Evolutionary conservation across 768 basidiomycete genomes (phyloP), one percentile per base, ranked within the genome.

Genomic region (Rhodocollybia butyracea): DNA sequence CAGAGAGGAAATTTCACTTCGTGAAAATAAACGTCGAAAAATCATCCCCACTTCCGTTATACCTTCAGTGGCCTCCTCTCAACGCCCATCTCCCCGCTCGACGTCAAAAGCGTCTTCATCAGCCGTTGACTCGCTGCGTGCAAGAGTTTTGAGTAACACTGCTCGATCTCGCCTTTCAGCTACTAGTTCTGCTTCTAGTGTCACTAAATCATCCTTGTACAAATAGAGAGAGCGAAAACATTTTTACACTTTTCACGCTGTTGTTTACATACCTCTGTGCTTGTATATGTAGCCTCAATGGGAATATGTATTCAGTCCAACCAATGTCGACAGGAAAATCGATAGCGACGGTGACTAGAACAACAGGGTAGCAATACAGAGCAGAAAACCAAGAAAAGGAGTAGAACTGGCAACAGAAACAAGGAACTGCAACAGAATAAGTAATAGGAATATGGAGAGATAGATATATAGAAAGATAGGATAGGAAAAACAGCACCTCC

Each of bases 131-230:
- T 70, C 74, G 1, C 64, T 89, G 36, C 78, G 82, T 45, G 78
- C 82, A 17, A 79, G 80, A 57, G 77, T 88, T 34, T 68, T 88
- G 42, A 71, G 73, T 34, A 87, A 86, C 59, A 83, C 83, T 15
- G 76, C 78, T 43, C 75, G 68, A 34, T 75, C 71, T 19, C 69
- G 72, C 61, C 42, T 40, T 30, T 17, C 46, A 3, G 8, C 30
- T 15, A 36, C 19, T 38, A 21, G 10, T 26, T 6, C 45, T 40
- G 8, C 17, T 13, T 27, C 43, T 29, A 45, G 26, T 2, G 10
- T 19, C 17, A 12, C n/a, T n/a, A n/a, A n/a, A n/a, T n/a, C n/a
- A n/a, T n/a, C n/a, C n/a, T n/a, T n/a, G n/a, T n/a, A n/a, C n/a
- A n/a, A n/a, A n/a, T n/a, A n/a, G n/a, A n/a, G n/a, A n/a, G n/a